Percentiles rank a stretch among this genome's conserved stretches.
phyloP scores from a whole-genome alignment of 441 rosid genomes.

The Lepidium campestre region DNA sequence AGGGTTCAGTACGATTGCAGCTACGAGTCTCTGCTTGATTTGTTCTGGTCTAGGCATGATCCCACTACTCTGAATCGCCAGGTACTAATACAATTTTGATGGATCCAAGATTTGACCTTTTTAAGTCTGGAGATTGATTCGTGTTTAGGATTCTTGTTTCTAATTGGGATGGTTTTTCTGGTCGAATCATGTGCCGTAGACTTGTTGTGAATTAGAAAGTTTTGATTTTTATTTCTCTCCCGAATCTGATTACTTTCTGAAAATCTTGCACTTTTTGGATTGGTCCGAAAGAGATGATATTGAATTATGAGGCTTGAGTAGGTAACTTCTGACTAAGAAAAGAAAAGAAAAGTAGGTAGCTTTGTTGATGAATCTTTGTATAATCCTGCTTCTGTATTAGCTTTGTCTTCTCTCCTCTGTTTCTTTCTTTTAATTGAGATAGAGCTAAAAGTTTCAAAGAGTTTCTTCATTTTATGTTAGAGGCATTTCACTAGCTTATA shows the following conservation, averaged over 20 bases:
- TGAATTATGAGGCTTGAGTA: neutral
- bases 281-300: neutral
- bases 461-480: neutral
- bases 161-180: neutral
- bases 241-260: neutral
- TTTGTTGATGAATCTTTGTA: neutral
- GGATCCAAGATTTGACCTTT: neutral
- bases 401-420: neutral
- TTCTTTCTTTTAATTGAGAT: neutral
- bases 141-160: neutral
- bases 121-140: neutral
- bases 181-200: neutral
- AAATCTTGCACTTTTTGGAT: neutral
- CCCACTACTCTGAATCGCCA: constrained; percentile 90
- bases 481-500: neutral
- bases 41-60: constrained; percentile 85
- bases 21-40: constrained; percentile 58
- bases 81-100: constrained; percentile 32
- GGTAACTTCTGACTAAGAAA: neutral
- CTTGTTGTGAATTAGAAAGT: neutral
- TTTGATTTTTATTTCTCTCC: neutral
- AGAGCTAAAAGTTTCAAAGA: neutral
- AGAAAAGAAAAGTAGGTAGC: neutral
- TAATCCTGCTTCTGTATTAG: neutral
- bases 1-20: constrained; percentile 76